phyloP scores from a whole-genome alignment of 805 yeast species.

The Ogataea allantospora region DNA sequence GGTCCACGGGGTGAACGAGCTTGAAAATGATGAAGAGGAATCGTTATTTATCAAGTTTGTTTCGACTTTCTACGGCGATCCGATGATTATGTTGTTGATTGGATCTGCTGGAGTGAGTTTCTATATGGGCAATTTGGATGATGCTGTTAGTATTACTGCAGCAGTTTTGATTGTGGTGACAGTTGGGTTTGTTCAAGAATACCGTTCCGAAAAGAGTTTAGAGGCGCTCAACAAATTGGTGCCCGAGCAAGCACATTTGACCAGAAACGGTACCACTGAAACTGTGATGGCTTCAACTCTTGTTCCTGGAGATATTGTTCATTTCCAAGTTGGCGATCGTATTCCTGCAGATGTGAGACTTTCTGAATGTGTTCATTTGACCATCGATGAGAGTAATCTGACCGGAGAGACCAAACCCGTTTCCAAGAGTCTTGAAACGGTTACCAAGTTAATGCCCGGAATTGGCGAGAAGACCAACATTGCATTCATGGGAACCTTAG shows the following conservation, averaged over 20 bases:
- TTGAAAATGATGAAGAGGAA: conserved; percentile 75
- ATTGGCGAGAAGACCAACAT: conserved; percentile 66
- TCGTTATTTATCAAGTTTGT: conserved; percentile 68
- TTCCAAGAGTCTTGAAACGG: conserved; percentile 53
- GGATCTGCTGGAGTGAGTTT: conserved; percentile 88
- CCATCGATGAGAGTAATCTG: conserved; percentile 89
- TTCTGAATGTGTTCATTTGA: conserved; percentile 70
- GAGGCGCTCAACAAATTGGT: conserved; percentile 91
- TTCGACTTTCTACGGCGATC: conserved; percentile 83
- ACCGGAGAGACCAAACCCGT: conserved; percentile 96
- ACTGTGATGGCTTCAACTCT: conserved; percentile 82
- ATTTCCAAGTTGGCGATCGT: conserved; percentile 88
- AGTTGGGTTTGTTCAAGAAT: conserved; percentile 97
- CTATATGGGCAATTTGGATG: conserved; percentile 94
- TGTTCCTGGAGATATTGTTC: conserved; percentile 95
- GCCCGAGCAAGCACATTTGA: conserved; percentile 94
- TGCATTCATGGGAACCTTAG: conserved; percentile 97
- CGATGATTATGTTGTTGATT: conserved; percentile 79
- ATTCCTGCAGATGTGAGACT: conserved; percentile 94
- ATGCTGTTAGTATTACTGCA: conserved; percentile 88
- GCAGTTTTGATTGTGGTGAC: conserved; percentile 92
- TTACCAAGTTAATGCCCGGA: conserved; percentile 30
- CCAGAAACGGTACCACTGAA: conserved; percentile 75
- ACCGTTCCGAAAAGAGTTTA: conserved; percentile 89
- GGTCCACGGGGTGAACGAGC: conserved; percentile 79